Evolutionary conservation across 352 stramenopile genomes (phyloP).

Genomic region (Phytopythium montanum): DNA sequence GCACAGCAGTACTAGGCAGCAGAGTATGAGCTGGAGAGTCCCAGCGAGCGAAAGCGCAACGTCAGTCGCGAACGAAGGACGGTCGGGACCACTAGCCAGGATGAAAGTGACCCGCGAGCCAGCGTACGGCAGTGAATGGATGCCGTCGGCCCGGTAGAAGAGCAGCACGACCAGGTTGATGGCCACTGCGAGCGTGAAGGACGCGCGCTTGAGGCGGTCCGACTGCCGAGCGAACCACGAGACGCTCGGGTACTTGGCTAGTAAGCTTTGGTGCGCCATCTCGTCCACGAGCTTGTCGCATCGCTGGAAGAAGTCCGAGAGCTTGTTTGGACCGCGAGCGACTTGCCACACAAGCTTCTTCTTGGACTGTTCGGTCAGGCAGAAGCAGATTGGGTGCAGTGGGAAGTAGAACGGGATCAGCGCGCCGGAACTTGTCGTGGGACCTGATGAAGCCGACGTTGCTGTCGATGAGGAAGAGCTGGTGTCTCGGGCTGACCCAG

Average conservation of each 20-base stretch:
- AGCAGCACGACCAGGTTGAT: conserved; percentile 63
- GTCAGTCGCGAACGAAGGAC: conserved; percentile 32
- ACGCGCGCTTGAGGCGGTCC: conserved; percentile 44
- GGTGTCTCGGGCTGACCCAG: background rate
- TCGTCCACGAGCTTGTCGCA: conserved; percentile 70
- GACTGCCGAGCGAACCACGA: conserved; percentile 33
- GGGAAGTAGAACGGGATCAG: conserved; percentile 73
- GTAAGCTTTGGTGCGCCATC: conserved; percentile 61
- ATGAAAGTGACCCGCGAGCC: conserved; percentile 35
- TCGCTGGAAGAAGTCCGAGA: conserved; percentile 61
- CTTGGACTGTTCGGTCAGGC: conserved; percentile 68
- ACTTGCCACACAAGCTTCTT: conserved; percentile 69
- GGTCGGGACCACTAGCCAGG: conserved; percentile 7
- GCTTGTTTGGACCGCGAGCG: conserved; percentile 49
- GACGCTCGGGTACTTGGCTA: conserved; percentile 32
- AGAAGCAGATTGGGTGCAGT: conserved; percentile 72
- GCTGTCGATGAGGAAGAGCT: background rate
- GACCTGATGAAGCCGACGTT: background rate
- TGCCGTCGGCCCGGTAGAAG: conserved; percentile 52
- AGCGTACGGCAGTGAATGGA: conserved; percentile 52
- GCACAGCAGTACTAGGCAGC: conserved; percentile 41
- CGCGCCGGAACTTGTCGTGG: conserved; percentile 1
- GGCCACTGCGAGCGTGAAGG: conserved; percentile 42
- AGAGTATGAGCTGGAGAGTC: conserved; percentile 50
- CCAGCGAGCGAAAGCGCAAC: conserved; percentile 36